Evolutionary conservation across 2,329 filamentous ascomycete species (phyloP), one percentile per base, ranked within the genome.

Genomic region (Hypoxylon sp.): DNA sequence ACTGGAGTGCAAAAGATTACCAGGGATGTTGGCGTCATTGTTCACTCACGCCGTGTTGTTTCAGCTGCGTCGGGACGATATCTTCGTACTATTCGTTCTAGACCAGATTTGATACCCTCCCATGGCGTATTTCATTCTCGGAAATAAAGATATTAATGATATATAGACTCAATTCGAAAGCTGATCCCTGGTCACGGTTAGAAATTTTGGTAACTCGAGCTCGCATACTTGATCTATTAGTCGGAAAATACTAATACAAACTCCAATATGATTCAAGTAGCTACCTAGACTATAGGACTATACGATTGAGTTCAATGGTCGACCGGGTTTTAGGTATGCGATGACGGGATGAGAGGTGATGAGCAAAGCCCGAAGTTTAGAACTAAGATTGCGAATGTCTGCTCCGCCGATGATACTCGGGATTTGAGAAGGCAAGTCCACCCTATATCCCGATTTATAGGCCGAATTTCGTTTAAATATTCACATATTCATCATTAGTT

Each of bases 91-190:
- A 43, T 58, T 52, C 57, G 63, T 63, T 50, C 64, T 60, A 62
- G 57, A 63, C 53, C 64, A 60, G 67, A 60, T 68, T 63, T 65
- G 65, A 72, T 72, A 72, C 69, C 67, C 67, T 68, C 28, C 59
- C 46, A 52, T 66, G 69, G 67, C 67, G 51, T 67, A 64, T 64
- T 67, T 61, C 50, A 63, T 64, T 66, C 60, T 58, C 56, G 53
- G 23, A 57, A 59, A 58, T 43, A 60, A 34, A 43, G 21, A 60
- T 56, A 68, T 55, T 68, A 68, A 58, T 71, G 57, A 69, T 69
- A 60, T 60, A 72, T 70, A 69, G 61, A 71, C 62, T 64, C 52
- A 70, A 68, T 68, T 70, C 56, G 62, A 65, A 63, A 66, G 60
- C 43, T 61, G 50, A 59, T 67, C 60, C 59, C 45, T 60, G 53